phyloP scores from a whole-genome alignment of 2,329 filamentous ascomycete species.

The Aspergillus tanneri region DNA sequence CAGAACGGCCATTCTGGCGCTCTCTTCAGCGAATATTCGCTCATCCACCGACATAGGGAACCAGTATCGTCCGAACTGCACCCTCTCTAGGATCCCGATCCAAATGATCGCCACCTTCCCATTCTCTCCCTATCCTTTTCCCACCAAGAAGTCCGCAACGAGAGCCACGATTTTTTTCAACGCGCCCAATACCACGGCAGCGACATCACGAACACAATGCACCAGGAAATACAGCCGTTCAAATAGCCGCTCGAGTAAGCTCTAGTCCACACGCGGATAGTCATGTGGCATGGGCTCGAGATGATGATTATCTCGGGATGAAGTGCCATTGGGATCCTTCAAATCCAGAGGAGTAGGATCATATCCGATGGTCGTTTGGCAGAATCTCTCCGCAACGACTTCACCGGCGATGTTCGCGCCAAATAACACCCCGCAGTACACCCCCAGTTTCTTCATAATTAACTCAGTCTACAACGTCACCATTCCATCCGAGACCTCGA shows the following conservation, averaged over 20 bases:
- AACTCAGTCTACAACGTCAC: conserved; percentile 85
- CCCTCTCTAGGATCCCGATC: conserved; percentile 86
- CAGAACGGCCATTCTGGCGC: conserved; percentile 25
- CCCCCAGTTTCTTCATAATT: conserved; percentile 80
- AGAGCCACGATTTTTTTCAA: conserved; percentile 93
- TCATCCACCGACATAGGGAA: conserved; percentile 19
- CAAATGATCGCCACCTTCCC: conserved; percentile 94
- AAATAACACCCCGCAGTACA: conserved; percentile 89
- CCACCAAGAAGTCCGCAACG: conserved; percentile 87
- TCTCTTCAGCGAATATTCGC: conserved; percentile 21
- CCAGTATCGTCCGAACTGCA: conserved; percentile 67
- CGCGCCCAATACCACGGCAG: conserved; percentile 60
- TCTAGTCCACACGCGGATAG: conserved; percentile 78
- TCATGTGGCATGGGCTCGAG: conserved; percentile 71
- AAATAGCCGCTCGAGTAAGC: conserved; percentile 77
- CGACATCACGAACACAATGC: conserved; percentile 70
- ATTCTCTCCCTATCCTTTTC: conserved; percentile 91
- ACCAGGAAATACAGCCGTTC: conserved; percentile 94
- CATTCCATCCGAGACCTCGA: conserved; percentile 78
- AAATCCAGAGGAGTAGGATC: conserved; percentile 84
- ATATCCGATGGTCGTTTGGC: conserved; percentile 90
- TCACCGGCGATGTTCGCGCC: conserved; percentile 91
- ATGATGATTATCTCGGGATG: conserved; percentile 61
- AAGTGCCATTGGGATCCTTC: conserved; percentile 54
- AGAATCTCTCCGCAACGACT: conserved; percentile 89